Evolutionary conservation across 192 early-diverging fungal species (phyloP), one percentile per base, ranked within the genome.

Genomic region (Pilaira anomala): DNA sequence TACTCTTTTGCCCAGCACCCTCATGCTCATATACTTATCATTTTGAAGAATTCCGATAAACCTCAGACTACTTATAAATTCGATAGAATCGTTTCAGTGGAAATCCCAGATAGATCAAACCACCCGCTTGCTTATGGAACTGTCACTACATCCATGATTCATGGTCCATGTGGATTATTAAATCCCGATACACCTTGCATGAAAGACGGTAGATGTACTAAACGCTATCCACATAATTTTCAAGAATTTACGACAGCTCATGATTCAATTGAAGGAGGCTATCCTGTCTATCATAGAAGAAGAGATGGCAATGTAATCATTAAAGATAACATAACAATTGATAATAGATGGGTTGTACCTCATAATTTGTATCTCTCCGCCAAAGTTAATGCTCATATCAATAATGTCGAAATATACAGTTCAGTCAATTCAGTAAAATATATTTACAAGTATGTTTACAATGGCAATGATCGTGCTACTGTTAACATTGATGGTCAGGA

Each of bases 331-430:
- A 2, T 41, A 46, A n/a, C 19, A 26, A 1, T 26, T 25, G 16
- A 29, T 41, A 11, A 62, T 56, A 49, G 30, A 25, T 69, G 41
- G 61, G 42, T 78, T 5, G 63, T 78, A 1, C 72, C 72, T 1
- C 11, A 74, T 40, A 78, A 72, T 29, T 52, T 16, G 0, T 72
- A 57, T 3, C 42, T 78, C 8, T 11, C 11, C 36, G 50, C 55
- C 13, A 77, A 74, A 64, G 74, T 72, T 48, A 41, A 72, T 50
- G 64, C 61, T 5, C 72, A 74, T 30, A 62, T 74, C n/a, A n/a
- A n/a, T 4, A 72, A 76, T 64, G 72, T 78, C 1, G 72, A 75
- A n/a, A 50, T 56, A 8, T 21, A 16, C 39, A 21, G 5, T 0
- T 21, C 54, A 11, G 21, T 56, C 3, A 16, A 8, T 0, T 16